Conservation (phyloP, 2,329 filamentous ascomycete species). For the Monosporascus sp. region DNA sequence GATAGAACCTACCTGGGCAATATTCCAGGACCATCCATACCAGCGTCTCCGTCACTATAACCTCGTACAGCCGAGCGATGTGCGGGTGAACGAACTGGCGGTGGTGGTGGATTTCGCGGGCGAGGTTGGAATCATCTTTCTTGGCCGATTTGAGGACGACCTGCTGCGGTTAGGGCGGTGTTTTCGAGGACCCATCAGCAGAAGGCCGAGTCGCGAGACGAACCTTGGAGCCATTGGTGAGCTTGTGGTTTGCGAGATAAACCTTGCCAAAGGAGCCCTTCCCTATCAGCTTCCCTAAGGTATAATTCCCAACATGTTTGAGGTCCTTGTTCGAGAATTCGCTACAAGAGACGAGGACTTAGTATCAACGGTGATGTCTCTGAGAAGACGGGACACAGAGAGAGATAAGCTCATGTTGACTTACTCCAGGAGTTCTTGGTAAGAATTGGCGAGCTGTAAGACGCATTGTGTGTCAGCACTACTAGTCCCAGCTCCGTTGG, state of each 20-base stretch:
- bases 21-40: constrained; percentile 98
- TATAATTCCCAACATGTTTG: constrained; percentile 90
- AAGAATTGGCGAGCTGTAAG: constrained; percentile 85
- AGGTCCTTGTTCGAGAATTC: constrained; percentile 93
- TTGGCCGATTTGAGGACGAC: constrained; percentile 98
- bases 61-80: constrained; percentile 94
- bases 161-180: constrained; percentile 38
- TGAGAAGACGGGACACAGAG: neutral
- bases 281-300: constrained; percentile 83
- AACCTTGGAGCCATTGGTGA: constrained; percentile 97
- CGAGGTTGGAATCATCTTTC: constrained; percentile 91
- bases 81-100: constrained; percentile 97
- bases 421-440: constrained; percentile 92
- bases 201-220: constrained; percentile 17
- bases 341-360: constrained; percentile 41
- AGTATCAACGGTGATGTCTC: constrained; percentile 8
- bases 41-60: constrained; percentile 90
- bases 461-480: neutral
- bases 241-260: constrained; percentile 91
- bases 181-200: neutral
- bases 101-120: constrained; percentile 96
- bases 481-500: neutral
- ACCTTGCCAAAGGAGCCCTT: constrained; percentile 99
- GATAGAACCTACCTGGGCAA: constrained; percentile 65
- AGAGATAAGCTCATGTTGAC: constrained; percentile 26